Evolutionary conservation across 805 yeast genomes (phyloP), one percentile per base, ranked within the genome.

Genomic region (Debaryomyces maramus): DNA sequence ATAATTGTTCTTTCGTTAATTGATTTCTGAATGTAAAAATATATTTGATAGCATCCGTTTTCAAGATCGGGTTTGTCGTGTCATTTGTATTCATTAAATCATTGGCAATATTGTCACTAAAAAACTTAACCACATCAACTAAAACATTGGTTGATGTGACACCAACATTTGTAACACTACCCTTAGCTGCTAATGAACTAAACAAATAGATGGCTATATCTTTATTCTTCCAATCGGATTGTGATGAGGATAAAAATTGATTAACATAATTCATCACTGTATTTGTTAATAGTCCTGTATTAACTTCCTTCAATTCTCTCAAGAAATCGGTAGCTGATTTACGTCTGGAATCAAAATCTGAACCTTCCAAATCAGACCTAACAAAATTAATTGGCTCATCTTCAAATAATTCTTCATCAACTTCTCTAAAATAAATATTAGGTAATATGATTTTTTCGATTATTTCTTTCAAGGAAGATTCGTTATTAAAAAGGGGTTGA

Each of bases 351-450:
- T 90, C 98, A 10, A 85, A 78, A 58, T 91, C 98, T 0, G 96
- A 83, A 5, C 98, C 98, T 64, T 95, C 99, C 33, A 95, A 71
- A 61, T 93, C 99, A 45, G 96, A 77, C 55, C 98, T 78, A 15
- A 90, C 90, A 58, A 75, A 93, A 53, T 88, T 95, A 39, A 93
- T 84, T 26, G 99, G 99, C 58, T 93, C 99, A 63, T 93, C 99
- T 63, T 93, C 99, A 61, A 93, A 91, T 45, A 83, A 63, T 61
- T 95, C 99, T 54, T 88, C 88, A 58, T 93, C 99, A 2, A 85
- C 73, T 41, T 85, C 91, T 55, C 98, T 80, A 44, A 93, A 74
- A 8, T 82, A 77, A 51, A 90, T 81, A 60, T 93, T 93, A 27
- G 99, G 99, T 46, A 93, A 72, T 37, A 93, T 81, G 47, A 93